Evolutionary conservation across 2,329 filamentous ascomycete genomes (phyloP), one percentile per base, ranked within the genome.

Genomic region (Diaporthe humulicola): DNA sequence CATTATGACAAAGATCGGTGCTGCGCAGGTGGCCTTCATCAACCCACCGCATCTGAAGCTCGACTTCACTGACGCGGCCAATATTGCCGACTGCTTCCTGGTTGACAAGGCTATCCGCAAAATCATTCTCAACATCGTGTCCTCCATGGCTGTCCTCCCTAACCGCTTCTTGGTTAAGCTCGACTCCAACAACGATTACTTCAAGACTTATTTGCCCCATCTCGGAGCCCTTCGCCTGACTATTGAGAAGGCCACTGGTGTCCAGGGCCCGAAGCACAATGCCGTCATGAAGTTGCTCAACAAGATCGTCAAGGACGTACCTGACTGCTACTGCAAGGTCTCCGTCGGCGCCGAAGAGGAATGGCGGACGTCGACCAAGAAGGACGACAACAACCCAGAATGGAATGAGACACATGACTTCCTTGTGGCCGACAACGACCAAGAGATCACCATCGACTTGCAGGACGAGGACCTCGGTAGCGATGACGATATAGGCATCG

Each of bases 321-420:
- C 86, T 9, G 87, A 88, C 78, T 87, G 86, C 79, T 88, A 84
- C 78, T 83, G 81, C 77, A 85, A 85, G 64, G 84, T 87, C 76
- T 82, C 76, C 28, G 78, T 88, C 25, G 86, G 86, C 42, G 85
- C 85, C 3, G 86, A 85, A 76, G 79, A 80, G 7, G 80, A 82
- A 50, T 88, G 86, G 86, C 83, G 83, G 56, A 87, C 86, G 0
- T 80, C 81, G 2, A 82, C 81, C 5, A 83, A 85, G 75, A 84
- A 87, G 76, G 85, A 87, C 76, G 79, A 83, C 42, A 80, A 80
- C 42, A 81, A 86, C 45, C 87, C 87, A 0, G 81, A 81, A 33
- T 88, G 86, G 86, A 85, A 87, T 77, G 86, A 88, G 78, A 86
- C 85, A 2, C 83, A 85, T 75, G 86, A 88, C 77, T 88, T 88